Conservation (phyloP, 2,329 filamentous ascomycete species). For the Colletotrichum sp. region DNA sequence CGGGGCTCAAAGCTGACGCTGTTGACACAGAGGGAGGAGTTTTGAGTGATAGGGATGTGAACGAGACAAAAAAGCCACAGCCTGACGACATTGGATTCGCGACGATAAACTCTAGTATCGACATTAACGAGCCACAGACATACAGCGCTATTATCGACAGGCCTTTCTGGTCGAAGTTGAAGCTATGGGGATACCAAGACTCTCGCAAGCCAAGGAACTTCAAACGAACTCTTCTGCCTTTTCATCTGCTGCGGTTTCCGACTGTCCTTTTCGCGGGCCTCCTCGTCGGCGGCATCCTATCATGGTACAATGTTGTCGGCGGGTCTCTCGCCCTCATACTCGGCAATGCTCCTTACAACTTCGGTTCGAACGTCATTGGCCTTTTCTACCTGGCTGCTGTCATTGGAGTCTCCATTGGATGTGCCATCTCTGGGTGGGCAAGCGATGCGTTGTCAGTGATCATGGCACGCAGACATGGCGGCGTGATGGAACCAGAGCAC, state of each 20-base stretch:
- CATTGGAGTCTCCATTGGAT: conserved; percentile 25
- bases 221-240: not conserved
- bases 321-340: conserved; percentile 25
- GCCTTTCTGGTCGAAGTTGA: not conserved
- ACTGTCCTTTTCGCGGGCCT: conserved; percentile 27
- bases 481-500: conserved; percentile 29
- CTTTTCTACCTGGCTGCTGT: conserved; percentile 25
- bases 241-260: conserved; percentile 4
- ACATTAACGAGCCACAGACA: not conserved
- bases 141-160: not conserved
- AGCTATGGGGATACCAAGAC: not conserved
- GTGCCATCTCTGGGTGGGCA: conserved; percentile 26
- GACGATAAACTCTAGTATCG: not conserved
- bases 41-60: not conserved
- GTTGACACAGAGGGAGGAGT: not conserved
- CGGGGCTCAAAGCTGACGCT: not conserved
- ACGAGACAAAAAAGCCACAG: not conserved
- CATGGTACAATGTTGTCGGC: conserved; percentile 26
- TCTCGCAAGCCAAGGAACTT: not conserved
- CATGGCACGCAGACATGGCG: conserved; percentile 25
- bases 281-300: conserved; percentile 26
- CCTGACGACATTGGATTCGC: not conserved
- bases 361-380: conserved; percentile 24
- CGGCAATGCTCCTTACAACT: conserved; percentile 27
- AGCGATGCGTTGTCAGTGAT: conserved; percentile 22